phyloP scores from a whole-genome alignment of 345 rosid genomes.

The Gossypium raimondii region DNA sequence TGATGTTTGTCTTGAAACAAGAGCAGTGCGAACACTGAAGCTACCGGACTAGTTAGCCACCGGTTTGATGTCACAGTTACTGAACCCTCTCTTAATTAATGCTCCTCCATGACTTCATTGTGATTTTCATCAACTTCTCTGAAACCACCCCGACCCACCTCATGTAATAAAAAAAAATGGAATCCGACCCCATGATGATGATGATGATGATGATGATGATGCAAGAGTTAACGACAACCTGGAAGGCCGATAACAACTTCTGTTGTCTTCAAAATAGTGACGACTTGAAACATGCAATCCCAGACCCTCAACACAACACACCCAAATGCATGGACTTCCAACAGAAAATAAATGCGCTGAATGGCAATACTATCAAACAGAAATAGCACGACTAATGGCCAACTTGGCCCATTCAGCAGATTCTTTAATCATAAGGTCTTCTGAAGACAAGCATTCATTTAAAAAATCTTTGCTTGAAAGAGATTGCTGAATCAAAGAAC shows the following conservation, averaged over 20 bases:
- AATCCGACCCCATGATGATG: constrained; percentile 40
- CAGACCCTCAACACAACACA: constrained; percentile 39
- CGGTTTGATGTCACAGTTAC: neutral
- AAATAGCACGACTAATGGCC: constrained; percentile 67
- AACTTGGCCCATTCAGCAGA: constrained; percentile 73
- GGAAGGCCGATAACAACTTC: constrained; percentile 25
- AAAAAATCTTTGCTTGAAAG: constrained; percentile 65
- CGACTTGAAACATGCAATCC: constrained; percentile 45
- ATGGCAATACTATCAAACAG: constrained; percentile 47
- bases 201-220: constrained; percentile 30
- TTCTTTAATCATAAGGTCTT: constrained; percentile 64
- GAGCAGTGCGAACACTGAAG: neutral
- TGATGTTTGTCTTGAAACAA: neutral
- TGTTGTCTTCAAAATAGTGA: constrained; percentile 31
- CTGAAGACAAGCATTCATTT: constrained; percentile 66
- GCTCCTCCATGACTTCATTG: neutral
- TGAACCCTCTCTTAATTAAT: too few species aligned
- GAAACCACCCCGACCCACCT: constrained; percentile 14
- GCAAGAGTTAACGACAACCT: constrained; percentile 22
- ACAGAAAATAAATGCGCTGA: constrained; percentile 15
- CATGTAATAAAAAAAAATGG: neutral
- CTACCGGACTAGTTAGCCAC: neutral
- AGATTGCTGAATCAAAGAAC: constrained; percentile 69
- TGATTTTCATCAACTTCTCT: constrained; percentile 17
- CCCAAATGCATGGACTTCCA: constrained; percentile 46